These are phyloP conservation scores for Cystobasidium ongulense DNA, from an alignment of 768 basidiomycete genomes.

Conservation along the genomic window DNA sequence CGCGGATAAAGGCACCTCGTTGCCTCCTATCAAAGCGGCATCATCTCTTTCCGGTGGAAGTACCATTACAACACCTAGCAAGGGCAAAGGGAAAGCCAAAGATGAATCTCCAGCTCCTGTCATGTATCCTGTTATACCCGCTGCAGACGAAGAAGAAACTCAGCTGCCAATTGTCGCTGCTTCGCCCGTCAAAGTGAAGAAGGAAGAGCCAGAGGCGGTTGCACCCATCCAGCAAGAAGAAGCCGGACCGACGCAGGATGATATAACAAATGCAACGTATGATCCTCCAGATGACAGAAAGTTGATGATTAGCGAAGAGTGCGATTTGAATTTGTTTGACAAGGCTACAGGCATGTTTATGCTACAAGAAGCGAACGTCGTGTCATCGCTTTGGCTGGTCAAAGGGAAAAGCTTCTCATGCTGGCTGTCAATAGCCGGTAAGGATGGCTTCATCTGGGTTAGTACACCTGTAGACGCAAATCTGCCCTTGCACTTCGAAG, in stretches of 20 bases:
- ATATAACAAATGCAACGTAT: constrained; percentile 44
- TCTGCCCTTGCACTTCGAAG: constrained; percentile 40
- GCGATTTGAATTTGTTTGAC: constrained; percentile 49
- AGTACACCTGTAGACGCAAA: constrained; percentile 38
- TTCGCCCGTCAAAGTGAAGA: background rate
- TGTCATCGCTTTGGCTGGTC: constrained; percentile 45
- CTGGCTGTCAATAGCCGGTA: constrained; percentile 43
- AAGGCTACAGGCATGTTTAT: constrained; percentile 48
- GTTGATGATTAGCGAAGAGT: constrained; percentile 35
- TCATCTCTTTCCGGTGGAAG: background rate
- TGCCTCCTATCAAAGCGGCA: constrained; percentile 27
- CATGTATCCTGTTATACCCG: background rate
- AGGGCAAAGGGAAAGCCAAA: constrained; percentile 27
- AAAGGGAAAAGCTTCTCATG: constrained; percentile 36
- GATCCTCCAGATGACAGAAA: constrained; percentile 36
- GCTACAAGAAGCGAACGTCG: constrained; percentile 45
- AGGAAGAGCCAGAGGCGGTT: constrained; percentile 4
- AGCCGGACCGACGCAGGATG: constrained; percentile 36
- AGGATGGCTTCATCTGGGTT: constrained; percentile 36
- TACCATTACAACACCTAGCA: background rate
- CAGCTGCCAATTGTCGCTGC: background rate
- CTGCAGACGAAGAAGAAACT: background rate
- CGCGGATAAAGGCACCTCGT: background rate
- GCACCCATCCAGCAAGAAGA: constrained; percentile 29
- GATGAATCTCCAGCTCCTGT: background rate